phyloP scores from a whole-genome alignment of 2,329 filamentous ascomycete genomes.

The Neofusicoccum cordaticola region DNA sequence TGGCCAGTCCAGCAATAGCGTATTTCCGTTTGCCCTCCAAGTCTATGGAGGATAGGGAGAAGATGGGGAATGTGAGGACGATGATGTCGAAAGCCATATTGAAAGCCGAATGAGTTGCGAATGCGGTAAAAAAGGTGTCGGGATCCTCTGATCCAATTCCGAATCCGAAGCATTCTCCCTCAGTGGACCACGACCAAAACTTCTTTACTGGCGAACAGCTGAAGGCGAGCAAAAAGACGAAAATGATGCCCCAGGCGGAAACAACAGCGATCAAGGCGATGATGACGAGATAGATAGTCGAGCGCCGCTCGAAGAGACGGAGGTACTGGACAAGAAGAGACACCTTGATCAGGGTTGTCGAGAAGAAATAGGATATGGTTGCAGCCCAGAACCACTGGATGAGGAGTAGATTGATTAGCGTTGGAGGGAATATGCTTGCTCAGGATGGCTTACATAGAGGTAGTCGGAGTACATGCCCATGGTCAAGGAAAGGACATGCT shows the following conservation, averaged over 20 bases:
- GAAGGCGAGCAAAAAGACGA: constrained; percentile 31
- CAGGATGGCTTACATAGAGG: constrained; percentile 28
- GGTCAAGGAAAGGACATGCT: constrained; percentile 28
- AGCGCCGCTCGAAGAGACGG: constrained; percentile 30
- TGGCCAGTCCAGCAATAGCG: constrained; percentile 14
- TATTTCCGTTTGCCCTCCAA: constrained; percentile 32
- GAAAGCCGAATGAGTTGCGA: constrained; percentile 28
- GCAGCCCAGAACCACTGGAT: constrained; percentile 30
- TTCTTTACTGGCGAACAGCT: constrained; percentile 29
- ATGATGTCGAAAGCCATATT: constrained; percentile 35
- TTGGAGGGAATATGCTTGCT: neutral
- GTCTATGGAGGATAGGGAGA: constrained; percentile 31
- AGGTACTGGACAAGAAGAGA: constrained; percentile 38
- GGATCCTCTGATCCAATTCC: constrained; percentile 30
- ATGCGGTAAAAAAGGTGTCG: constrained; percentile 28
- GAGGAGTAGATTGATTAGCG: neutral
- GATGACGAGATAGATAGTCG: constrained; percentile 23
- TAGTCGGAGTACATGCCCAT: constrained; percentile 24
- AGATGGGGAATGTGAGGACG: constrained; percentile 30
- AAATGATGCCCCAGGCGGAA: constrained; percentile 31
- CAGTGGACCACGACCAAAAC: constrained; percentile 27
- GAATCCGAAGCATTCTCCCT: constrained; percentile 34
- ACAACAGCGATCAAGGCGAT: constrained; percentile 25
- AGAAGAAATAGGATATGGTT: constrained; percentile 30
- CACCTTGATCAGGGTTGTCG: constrained; percentile 36